A percentile compares a stretch with the other conserved stretches of the same genome.
Evolutionary conservation across 441 rosid genomes (phyloP).

Genomic region (Mallotus repandus): DNA sequence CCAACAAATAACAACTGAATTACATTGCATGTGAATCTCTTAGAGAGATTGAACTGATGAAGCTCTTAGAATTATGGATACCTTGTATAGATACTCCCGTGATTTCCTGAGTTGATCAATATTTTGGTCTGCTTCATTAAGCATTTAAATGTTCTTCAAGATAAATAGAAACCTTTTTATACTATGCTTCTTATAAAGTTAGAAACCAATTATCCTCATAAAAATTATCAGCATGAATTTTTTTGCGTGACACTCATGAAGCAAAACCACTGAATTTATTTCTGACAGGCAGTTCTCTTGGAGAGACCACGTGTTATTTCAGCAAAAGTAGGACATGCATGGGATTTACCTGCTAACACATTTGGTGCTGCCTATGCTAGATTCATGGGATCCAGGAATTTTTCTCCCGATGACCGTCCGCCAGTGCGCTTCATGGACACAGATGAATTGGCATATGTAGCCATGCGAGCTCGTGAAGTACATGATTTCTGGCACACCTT

Average conservation of each 20-base stretch:
- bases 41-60: neutral
- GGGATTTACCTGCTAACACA: slow-evolving; percentile 83
- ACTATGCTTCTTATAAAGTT: neutral
- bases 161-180: neutral
- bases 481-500: slow-evolving; percentile 97
- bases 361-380: slow-evolving; percentile 92
- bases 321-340: slow-evolving; percentile 63
- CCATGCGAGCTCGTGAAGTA: slow-evolving; percentile 85
- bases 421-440: slow-evolving; percentile 92
- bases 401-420: slow-evolving; percentile 87
- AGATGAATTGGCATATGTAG: slow-evolving; percentile 77
- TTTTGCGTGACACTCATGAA: neutral
- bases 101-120: neutral
- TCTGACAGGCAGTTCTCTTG: slow-evolving; percentile 58
- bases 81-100: neutral
- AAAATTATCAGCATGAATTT: neutral
- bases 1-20: neutral
- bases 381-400: slow-evolving; percentile 93
- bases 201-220: neutral
- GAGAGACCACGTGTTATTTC: slow-evolving; percentile 79
- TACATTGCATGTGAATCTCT: neutral
- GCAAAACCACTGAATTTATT: neutral
- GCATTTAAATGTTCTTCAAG: neutral
- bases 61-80: slow-evolving; percentile 4
- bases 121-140: neutral